These are phyloP conservation scores for Actinomortierella wolfii DNA, from an alignment of 371 early-diverging fungal genomes.

Conservation along the genomic window DNA sequence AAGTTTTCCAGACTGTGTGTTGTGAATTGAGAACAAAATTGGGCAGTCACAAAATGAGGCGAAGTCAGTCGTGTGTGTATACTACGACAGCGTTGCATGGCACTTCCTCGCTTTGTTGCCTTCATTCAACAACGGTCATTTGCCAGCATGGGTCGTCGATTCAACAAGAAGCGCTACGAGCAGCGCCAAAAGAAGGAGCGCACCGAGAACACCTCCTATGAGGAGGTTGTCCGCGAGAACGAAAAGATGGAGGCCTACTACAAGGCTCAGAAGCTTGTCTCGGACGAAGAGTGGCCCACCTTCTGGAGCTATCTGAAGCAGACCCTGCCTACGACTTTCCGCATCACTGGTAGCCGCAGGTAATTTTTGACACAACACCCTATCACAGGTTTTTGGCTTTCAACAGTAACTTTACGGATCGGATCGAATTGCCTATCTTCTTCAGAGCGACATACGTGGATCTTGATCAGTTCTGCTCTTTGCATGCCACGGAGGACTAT, in stretches of 20 bases:
- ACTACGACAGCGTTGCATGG: too few relatives aligned
- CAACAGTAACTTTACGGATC: too few relatives aligned
- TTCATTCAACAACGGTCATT: not conserved
- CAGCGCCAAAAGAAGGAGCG: slow-evolving; percentile 36
- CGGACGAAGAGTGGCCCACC: slow-evolving; percentile 81
- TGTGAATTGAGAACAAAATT: too few relatives aligned
- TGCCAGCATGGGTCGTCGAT: slow-evolving; percentile 33
- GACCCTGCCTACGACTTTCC: slow-evolving; percentile 88
- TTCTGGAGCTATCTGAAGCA: slow-evolving; percentile 69
- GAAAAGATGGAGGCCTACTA: slow-evolving; percentile 74
- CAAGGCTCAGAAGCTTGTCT: slow-evolving; percentile 82
- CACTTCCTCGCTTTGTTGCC: not conserved
- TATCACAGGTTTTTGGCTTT: too few relatives aligned
- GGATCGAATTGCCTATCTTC: too few relatives aligned
- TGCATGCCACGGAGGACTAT: too few relatives aligned
- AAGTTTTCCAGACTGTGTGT: too few relatives aligned
- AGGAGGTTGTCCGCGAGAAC: slow-evolving; percentile 64
- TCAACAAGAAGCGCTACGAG: slow-evolving; percentile 29
- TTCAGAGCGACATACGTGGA: too few relatives aligned
- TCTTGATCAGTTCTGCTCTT: too few relatives aligned
- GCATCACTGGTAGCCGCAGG: slow-evolving; percentile 90
- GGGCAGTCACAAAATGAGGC: too few relatives aligned
- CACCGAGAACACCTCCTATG: slow-evolving; percentile 33
- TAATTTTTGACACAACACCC: too few relatives aligned
- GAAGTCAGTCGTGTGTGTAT: too few relatives aligned